Evolutionary conservation across 2,329 filamentous ascomycete species (phyloP).

Genomic region (Claviceps sp.): DNA sequence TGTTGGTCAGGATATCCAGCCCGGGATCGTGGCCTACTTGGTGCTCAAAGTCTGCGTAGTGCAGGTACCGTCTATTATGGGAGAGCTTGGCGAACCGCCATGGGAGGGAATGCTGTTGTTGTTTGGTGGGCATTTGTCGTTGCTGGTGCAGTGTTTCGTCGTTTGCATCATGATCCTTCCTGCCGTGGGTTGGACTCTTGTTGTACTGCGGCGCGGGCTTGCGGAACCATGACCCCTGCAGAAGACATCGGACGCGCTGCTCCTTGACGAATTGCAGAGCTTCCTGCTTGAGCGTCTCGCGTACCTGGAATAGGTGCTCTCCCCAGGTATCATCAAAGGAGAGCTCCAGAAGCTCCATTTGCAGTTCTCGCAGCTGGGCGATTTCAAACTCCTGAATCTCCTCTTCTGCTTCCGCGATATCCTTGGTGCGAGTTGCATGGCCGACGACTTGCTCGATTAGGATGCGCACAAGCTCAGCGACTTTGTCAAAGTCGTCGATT

Average conservation of each 20-base stretch:
- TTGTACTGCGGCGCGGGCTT: constrained; percentile 26
- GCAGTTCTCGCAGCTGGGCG: constrained; percentile 61
- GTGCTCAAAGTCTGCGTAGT: constrained; percentile 73
- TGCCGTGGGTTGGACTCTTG: not conserved
- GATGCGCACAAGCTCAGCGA: constrained; percentile 81
- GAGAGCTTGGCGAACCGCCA: constrained; percentile 84
- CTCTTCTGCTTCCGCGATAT: constrained; percentile 78
- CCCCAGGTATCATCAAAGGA: constrained; percentile 95
- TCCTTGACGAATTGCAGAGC: constrained; percentile 95
- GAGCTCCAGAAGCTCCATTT: constrained; percentile 85
- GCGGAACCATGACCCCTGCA: constrained; percentile 81
- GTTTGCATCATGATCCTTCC: constrained; percentile 17
- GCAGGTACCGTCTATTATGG: constrained; percentile 78
- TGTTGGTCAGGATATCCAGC: constrained; percentile 62
- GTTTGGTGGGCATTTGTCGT: too few species aligned
- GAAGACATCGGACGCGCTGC: constrained; percentile 78
- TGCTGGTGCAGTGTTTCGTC: constrained; percentile 29
- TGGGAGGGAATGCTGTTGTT: constrained; percentile 13
- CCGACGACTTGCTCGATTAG: constrained; percentile 83
- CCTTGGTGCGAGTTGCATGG: constrained; percentile 65
- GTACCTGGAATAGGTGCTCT: constrained; percentile 75
- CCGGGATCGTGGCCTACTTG: constrained; percentile 52
- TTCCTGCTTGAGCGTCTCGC: constrained; percentile 81
- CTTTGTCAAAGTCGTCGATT: constrained; percentile 81
- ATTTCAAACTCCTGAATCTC: constrained; percentile 78